phyloP scores from a whole-genome alignment of 139 green algal genomes.

The Coelastrella sp. region DNA sequence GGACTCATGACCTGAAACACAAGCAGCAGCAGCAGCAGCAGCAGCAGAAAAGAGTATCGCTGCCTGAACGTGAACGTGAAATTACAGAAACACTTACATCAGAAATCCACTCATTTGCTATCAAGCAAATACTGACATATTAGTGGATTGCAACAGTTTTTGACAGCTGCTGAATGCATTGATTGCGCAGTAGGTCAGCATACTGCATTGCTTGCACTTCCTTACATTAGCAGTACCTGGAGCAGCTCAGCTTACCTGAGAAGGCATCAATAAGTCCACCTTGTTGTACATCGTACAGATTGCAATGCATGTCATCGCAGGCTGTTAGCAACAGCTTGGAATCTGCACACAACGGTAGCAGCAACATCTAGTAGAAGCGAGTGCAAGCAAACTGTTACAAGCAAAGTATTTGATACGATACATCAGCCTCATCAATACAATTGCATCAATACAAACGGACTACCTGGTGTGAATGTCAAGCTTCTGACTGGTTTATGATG shows the following conservation, averaged over 20 bases:
- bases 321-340: constrained; percentile 83
- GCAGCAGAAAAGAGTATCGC: not conserved
- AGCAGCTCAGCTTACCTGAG: constrained; percentile 55
- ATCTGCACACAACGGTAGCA: constrained; percentile 67
- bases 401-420: too few relatives aligned
- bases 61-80: too few relatives aligned
- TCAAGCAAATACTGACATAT: too few relatives aligned
- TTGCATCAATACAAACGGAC: not conserved
- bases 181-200: too few relatives aligned
- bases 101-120: too few relatives aligned
- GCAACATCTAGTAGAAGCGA: not conserved
- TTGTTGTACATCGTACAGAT: constrained; percentile 90
- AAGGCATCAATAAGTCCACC: constrained; percentile 84
- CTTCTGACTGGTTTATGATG: constrained; percentile 90
- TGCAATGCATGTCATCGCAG: constrained; percentile 92
- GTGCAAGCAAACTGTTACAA: too few relatives aligned
- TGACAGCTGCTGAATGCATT: too few relatives aligned
- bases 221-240: too few relatives aligned
- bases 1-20: constrained; percentile 82
- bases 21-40: constrained; percentile 38
- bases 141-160: too few relatives aligned
- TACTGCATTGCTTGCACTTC: too few relatives aligned
- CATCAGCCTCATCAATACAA: too few relatives aligned
- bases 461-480: constrained; percentile 85
- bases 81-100: too few relatives aligned